A percentile compares a stretch with the other conserved stretches of the same genome.
phyloP scores from a whole-genome alignment of 2,329 filamentous ascomycete species.

The Neofusicoccum parvum region DNA sequence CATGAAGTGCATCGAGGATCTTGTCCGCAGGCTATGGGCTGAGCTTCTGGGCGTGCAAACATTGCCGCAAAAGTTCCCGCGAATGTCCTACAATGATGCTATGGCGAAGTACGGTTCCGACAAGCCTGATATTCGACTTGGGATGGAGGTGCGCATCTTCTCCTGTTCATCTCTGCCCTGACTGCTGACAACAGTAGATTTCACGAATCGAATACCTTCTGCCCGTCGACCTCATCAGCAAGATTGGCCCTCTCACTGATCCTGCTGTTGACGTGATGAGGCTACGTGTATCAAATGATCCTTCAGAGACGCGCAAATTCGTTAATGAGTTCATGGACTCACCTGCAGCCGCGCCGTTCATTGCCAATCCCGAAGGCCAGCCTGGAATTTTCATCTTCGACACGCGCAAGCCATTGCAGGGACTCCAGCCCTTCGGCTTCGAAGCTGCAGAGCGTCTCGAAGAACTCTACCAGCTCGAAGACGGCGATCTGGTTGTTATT shows the following conservation, averaged over 20 bases:
- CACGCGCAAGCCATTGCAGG: constrained; percentile 70
- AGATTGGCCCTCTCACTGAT: constrained; percentile 69
- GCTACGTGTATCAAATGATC: constrained; percentile 59
- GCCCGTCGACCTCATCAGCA: constrained; percentile 66
- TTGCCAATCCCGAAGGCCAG: constrained; percentile 72
- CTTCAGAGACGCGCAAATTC: constrained; percentile 61
- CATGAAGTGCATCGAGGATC: constrained; percentile 59
- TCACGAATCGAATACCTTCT: constrained; percentile 65
- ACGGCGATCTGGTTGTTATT: constrained; percentile 79
- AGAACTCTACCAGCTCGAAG: constrained; percentile 55
- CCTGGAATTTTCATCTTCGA: constrained; percentile 80
- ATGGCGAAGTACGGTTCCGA: constrained; percentile 85
- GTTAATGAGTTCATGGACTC: constrained; percentile 71
- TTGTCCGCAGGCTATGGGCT: constrained; percentile 60
- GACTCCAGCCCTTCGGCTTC: constrained; percentile 77
- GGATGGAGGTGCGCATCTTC: constrained; percentile 57
- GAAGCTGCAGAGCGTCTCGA: constrained; percentile 65
- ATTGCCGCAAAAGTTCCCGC: constrained; percentile 53
- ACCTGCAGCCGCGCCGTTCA: constrained; percentile 59
- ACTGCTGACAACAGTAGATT: constrained; percentile 56
- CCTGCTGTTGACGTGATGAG: constrained; percentile 77
- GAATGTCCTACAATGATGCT: constrained; percentile 71
- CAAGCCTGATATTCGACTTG: constrained; percentile 85
- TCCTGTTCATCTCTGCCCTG: not conserved
- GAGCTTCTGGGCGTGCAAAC: constrained; percentile 43